Base-by-base conservation (phyloP, 1,284 basidiomycete genomes). In the Pulveroboletus sp. region DNA sequence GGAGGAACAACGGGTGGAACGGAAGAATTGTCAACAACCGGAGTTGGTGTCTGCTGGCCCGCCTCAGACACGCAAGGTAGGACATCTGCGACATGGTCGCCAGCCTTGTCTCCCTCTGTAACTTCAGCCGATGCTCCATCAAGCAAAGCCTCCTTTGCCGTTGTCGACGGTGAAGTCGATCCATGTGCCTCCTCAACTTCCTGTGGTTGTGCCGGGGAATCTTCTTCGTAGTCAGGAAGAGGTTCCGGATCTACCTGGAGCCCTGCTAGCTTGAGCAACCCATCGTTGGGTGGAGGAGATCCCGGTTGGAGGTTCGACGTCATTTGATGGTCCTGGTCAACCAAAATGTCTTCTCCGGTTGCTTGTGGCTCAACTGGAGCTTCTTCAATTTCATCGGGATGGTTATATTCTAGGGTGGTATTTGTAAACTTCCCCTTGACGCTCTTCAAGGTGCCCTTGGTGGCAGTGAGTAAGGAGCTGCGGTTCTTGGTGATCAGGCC, bases 191-290 rank as follows among this genome's bases (percentile, higher is more conserved):
- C 50, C 19, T 58, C 43, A 2, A 21, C 46, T 36, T 51, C 48
- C 1, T 44, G 54, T 41, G 57, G 45, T 58, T 65, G 65, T 35
- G 61, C 52, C 19, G 61, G n/a, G 11, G 43, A 9, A 26, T 74
- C 76, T 9, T 86, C 83, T 56, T 86, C 82, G 59, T 81, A 87
- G 61, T 84, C 82, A 11, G 78, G 73, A 29, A 86, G 75, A 3
- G 61, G 65, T 29, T 75, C 73, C 3, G 62, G 71, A 41, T 71
- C 74, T 29, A 68, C 56, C 15, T 74, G 65, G 17, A 78, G 61
- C 15, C 80, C 81, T 19, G 79, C 80, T 44, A 81, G 58, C 50
- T 75, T 62, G 45, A 83, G 68, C 35, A 83, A 68, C 58, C 84
- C 79, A 35, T 72, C 66, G 37, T 73, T 75, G 10, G 78, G 75